These are phyloP conservation scores for Trichophyton equinum DNA, from an alignment of 2,329 filamentous ascomycete species.

Conservation along the genomic window DNA sequence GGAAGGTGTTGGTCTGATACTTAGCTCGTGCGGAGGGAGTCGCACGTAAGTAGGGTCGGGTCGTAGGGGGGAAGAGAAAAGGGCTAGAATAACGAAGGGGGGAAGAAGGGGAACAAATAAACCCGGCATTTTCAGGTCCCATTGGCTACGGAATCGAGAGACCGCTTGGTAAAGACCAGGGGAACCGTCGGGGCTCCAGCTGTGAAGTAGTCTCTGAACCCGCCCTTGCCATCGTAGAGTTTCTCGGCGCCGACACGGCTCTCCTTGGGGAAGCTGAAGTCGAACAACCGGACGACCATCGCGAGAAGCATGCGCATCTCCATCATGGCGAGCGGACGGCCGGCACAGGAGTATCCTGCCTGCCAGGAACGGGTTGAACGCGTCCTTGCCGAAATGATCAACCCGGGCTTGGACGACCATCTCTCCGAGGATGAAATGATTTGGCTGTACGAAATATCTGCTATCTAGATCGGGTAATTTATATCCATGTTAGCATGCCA, in stretches of 20 bases:
- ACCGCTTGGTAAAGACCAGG: conserved; percentile 1
- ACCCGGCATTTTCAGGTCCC: background rate
- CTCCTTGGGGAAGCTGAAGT: conserved; percentile 20
- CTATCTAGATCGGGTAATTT: conserved; percentile 1
- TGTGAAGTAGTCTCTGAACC: background rate
- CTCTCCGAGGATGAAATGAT: conserved; percentile 24
- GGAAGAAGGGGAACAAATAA: background rate
- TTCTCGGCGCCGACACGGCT: background rate
- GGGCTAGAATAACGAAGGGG: background rate
- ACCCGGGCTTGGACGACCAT: conserved; percentile 18
- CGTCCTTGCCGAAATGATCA: conserved; percentile 16
- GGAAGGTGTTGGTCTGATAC: no score
- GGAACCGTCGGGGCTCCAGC: background rate
- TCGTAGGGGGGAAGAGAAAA: background rate
- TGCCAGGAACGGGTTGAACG: conserved; percentile 20
- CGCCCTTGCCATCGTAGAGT: background rate
- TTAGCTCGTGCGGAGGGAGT: background rate
- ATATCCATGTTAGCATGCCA: background rate
- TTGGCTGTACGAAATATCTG: conserved; percentile 7
- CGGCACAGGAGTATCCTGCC: conserved; percentile 21
- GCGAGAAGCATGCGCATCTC: conserved; percentile 22
- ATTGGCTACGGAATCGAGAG: background rate
- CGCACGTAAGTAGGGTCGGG: no score
- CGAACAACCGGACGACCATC: conserved; percentile 26
- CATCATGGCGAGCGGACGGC: conserved; percentile 23